Conservation (phyloP, 2,329 filamentous ascomycete species). For the Trichoderma pleuroti region DNA sequence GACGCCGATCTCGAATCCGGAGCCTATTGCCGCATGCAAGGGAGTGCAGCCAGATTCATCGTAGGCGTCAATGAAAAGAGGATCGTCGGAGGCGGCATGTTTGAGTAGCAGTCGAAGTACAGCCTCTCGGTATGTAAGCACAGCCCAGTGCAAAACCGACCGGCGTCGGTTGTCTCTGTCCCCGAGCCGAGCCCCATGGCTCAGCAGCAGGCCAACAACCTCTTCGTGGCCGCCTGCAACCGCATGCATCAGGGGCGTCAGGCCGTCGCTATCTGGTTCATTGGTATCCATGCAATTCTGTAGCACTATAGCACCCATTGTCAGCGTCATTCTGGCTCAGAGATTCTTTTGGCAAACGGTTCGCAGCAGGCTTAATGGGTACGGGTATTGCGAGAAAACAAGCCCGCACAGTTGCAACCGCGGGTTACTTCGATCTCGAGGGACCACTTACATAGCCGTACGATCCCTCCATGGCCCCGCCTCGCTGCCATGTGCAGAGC, state of each 20-base stretch:
- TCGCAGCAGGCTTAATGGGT: neutral
- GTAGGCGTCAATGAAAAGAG: neutral
- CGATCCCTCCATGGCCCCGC: neutral
- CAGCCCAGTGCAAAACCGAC: neutral
- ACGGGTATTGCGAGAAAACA: neutral
- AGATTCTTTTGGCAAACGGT: neutral
- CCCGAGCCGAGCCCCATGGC: neutral
- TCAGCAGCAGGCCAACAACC: neutral
- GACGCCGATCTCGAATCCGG: neutral
- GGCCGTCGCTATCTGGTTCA: neutral
- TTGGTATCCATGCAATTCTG: neutral
- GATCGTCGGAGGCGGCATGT: neutral
- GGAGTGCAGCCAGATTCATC: neutral
- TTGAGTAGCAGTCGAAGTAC: neutral
- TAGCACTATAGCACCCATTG: neutral
- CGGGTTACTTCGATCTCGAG: neutral
- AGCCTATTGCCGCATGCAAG: neutral
- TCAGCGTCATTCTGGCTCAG: neutral
- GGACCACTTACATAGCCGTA: neutral
- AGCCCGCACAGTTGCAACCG: neutral
- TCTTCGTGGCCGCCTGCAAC: neutral
- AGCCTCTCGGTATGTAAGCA: neutral
- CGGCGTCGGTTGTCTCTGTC: neutral
- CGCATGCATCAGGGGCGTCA: neutral
- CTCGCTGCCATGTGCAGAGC: neutral